phyloP scores from a whole-genome alignment of 2,329 filamentous ascomycete species.

The Aureobasidium lini region DNA sequence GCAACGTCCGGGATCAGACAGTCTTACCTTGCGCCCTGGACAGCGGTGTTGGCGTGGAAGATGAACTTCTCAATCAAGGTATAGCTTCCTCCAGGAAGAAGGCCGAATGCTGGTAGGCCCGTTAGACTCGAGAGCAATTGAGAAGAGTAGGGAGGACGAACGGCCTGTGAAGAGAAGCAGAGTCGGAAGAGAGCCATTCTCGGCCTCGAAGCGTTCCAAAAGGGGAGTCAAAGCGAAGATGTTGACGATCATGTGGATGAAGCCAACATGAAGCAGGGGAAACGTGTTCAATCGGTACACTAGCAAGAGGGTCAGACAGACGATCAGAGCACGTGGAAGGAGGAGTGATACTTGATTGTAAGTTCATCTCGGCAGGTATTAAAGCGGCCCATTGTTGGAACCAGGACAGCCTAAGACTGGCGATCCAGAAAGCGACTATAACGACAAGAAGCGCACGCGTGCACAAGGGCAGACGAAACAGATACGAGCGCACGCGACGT shows the following conservation, averaged over 20 bases:
- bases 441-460: constrained; percentile 63
- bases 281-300: constrained; percentile 93
- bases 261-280: constrained; percentile 73
- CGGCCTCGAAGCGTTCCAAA: constrained; percentile 85
- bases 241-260: constrained; percentile 77
- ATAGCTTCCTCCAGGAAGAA: constrained; percentile 73
- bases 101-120: constrained; percentile 31
- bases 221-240: constrained; percentile 74
- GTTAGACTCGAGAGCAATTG: neutral
- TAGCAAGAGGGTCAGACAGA: constrained; percentile 32
- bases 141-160: constrained; percentile 42
- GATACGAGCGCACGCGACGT: constrained; percentile 67
- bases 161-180: constrained; percentile 82
- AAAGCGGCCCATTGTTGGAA: constrained; percentile 72
- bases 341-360: constrained; percentile 58
- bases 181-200: constrained; percentile 86
- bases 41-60: constrained; percentile 60
- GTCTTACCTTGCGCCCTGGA: constrained; percentile 74
- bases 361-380: constrained; percentile 65
- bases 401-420: constrained; percentile 62
- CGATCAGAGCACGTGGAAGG: neutral
- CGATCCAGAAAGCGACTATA: constrained; percentile 62
- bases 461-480: constrained; percentile 79
- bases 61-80: constrained; percentile 68
- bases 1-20: neutral